Evolutionary conservation across 2,329 filamentous ascomycete genomes (phyloP).

Genomic region (Pyrenophora tritici-repentis): DNA sequence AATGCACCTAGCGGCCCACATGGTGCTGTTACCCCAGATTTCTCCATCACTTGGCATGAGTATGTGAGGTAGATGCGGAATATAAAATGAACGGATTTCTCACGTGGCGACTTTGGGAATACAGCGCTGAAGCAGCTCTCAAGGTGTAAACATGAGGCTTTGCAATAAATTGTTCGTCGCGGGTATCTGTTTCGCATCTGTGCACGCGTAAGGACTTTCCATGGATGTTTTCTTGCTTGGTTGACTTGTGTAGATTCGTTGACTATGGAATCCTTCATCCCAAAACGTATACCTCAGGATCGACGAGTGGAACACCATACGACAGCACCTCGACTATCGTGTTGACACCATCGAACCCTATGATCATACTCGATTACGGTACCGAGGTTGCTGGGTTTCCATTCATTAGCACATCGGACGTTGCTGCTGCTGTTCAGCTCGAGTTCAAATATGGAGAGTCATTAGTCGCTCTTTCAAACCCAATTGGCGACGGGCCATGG

Average conservation of each 20-base stretch:
- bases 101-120: no score
- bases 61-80: no score
- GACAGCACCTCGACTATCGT: not conserved
- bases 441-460: constrained; percentile 6
- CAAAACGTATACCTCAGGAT: not conserved
- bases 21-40: no score
- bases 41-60: no score
- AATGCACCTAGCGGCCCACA: no score
- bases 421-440: not conserved
- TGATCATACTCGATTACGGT: constrained; percentile 20
- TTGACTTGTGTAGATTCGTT: not conserved
- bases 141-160: no score
- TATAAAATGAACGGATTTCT: no score
- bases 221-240: no score
- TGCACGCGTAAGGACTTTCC: no score
- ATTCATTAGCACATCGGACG: constrained; percentile 8
- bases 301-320: not conserved
- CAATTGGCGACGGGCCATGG: constrained; percentile 20
- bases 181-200: no score
- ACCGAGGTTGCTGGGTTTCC: constrained; percentile 24
- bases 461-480: not conserved
- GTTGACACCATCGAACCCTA: constrained; percentile 10
- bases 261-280: constrained; percentile 5
- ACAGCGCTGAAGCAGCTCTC: no score
- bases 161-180: no score